Evolutionary conservation across 768 basidiomycete genomes (phyloP), one percentile per base, ranked within the genome.

Genomic region (Boletellus ananiceps): DNA sequence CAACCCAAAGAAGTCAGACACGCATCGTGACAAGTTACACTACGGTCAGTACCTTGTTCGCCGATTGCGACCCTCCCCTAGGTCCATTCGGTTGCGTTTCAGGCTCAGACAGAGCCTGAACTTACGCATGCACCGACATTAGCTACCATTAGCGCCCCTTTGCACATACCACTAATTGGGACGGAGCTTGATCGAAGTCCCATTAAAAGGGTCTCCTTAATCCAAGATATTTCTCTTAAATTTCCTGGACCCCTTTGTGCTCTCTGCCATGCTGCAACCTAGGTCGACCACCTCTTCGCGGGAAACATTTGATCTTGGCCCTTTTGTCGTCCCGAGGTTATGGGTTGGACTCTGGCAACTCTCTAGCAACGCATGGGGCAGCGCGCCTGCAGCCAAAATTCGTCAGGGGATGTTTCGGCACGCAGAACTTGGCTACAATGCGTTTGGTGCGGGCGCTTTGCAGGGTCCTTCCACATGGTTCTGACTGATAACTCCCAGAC

Each of bases 301-400:
- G 38, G 80, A 84, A 65, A 76, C 74, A 0, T 80, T 80, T 55
- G 65, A 61, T 18, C 73, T 86, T 19, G 86, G 85, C 14, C 77
- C 78, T 5, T 76, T 80, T 57, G 58, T 60, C 19, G 75, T 74
- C 16, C 82, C 88, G 32, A 79, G 88, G 47, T 61, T 90, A 46
- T 88, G 85, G 83, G 79, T 76, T 7, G 88, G 88, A 9, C 76
- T 92, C 3, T 92, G 89, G 89, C 90, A 92, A 54, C 78, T 92
- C 33, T 89, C 89, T 11, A 86, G 86, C 61, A 86, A 83, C 44
- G 88, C 88, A 2, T 92, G 89, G 89, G 89, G 90, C 16, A 84
- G 78, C 40, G 85, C 85, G 2, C 74, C 85, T 0, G 79, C 80
- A 1, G 57, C 75, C 27, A 82, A 80, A 59, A 77, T 92, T 49